These are phyloP conservation scores for Phytophthora megakarya DNA, from an alignment of 352 stramenopile genomes.

Conservation along the genomic window DNA sequence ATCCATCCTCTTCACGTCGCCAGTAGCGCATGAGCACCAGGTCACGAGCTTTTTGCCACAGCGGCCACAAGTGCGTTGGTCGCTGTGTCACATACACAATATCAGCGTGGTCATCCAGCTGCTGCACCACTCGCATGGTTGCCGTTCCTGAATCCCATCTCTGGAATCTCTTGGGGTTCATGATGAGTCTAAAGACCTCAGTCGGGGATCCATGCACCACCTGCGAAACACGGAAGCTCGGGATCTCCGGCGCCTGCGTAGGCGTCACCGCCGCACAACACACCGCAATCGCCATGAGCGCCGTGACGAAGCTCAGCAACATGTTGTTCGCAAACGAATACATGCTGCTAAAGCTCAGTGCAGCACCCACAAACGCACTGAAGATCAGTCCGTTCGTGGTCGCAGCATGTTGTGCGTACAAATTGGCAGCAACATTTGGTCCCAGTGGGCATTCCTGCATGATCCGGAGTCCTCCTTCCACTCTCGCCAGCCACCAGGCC, in stretches of 20 bases:
- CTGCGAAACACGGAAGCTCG: slow-evolving; percentile 82
- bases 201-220: slow-evolving; percentile 85
- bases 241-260: slow-evolving; percentile 77
- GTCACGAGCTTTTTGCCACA: slow-evolving; percentile 87
- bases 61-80: slow-evolving; percentile 82
- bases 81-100: slow-evolving; percentile 89
- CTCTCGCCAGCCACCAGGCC: slow-evolving; percentile 83
- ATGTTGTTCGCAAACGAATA: slow-evolving; percentile 87
- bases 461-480: slow-evolving; percentile 79
- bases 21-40: slow-evolving; percentile 90
- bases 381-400: slow-evolving; percentile 81
- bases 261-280: slow-evolving; percentile 77
- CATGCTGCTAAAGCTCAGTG: slow-evolving; percentile 87
- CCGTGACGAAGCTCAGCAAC: slow-evolving; percentile 77
- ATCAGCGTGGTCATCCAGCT: slow-evolving; percentile 89
- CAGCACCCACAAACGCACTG: slow-evolving; percentile 60
- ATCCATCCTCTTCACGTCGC: slow-evolving; percentile 87
- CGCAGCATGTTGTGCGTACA: slow-evolving; percentile 81
- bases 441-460: slow-evolving; percentile 89
- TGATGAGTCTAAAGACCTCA: slow-evolving; percentile 83
- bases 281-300: slow-evolving; percentile 63
- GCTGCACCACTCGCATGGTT: slow-evolving; percentile 82
- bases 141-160: slow-evolving; percentile 81
- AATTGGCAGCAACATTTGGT: slow-evolving; percentile 74
- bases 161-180: slow-evolving; percentile 87